These are phyloP conservation scores for Pseudogymnoascus sp. DNA, from an alignment of 2,329 filamentous ascomycete genomes.

Conservation along the genomic window DNA sequence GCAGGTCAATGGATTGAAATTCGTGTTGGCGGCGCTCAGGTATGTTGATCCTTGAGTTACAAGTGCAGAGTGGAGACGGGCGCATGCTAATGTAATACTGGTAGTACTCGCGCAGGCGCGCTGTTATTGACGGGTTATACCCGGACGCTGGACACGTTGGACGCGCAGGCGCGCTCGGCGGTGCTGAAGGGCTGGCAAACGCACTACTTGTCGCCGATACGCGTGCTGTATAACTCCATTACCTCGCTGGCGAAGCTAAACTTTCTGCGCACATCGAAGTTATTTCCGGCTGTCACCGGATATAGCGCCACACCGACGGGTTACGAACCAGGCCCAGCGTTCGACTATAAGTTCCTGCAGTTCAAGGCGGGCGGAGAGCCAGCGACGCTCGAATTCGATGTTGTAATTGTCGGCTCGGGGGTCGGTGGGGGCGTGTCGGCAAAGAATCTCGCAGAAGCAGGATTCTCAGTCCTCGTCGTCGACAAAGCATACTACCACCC, in stretches of 20 bases:
- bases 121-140: slow-evolving; percentile 63
- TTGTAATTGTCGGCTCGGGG: slow-evolving; percentile 80
- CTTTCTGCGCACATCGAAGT: slow-evolving; percentile 44
- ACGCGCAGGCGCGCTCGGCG: slow-evolving; percentile 50
- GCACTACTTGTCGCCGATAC: slow-evolving; percentile 49
- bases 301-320: slow-evolving; percentile 48
- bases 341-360: slow-evolving; percentile 27
- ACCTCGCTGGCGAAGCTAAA: slow-evolving; percentile 43
- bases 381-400: slow-evolving; percentile 65
- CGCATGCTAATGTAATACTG: background rate
- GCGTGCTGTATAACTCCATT: slow-evolving; percentile 49
- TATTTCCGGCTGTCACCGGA: slow-evolving; percentile 50
- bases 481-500: slow-evolving; percentile 77
- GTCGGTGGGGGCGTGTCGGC: slow-evolving; percentile 78
- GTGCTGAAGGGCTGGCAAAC: slow-evolving; percentile 56
- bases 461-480: slow-evolving; percentile 68
- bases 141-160: slow-evolving; percentile 54
- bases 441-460: slow-evolving; percentile 71
- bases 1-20: slow-evolving; percentile 20
- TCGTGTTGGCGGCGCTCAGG: slow-evolving; percentile 25
- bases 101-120: slow-evolving; percentile 55
- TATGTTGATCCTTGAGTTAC: slow-evolving; percentile 7
- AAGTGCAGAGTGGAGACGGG: background rate
- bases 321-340: slow-evolving; percentile 29
- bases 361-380: slow-evolving; percentile 29